Conservation (phyloP, 2,329 filamentous ascomycete species). For the Neurospora crassa region DNA sequence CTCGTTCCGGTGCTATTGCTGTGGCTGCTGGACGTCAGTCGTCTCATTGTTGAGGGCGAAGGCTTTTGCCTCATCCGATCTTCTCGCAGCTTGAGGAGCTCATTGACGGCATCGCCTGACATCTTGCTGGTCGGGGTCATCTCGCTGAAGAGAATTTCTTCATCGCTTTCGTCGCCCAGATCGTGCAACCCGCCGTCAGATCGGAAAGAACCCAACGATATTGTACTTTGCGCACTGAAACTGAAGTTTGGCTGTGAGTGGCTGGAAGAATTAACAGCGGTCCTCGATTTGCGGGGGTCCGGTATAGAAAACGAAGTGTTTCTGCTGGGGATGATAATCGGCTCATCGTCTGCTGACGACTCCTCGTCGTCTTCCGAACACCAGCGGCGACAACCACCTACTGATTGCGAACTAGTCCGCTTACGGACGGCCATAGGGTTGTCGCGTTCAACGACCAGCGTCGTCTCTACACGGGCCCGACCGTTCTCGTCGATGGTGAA, state of each 20-base stretch:
- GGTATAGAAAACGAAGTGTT: constrained; percentile 49
- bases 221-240: constrained; percentile 39
- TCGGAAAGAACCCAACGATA: constrained; percentile 28
- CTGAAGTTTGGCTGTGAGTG: constrained; percentile 31
- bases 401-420: constrained; percentile 17
- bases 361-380: constrained; percentile 40
- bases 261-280: constrained; percentile 36
- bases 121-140: constrained; percentile 18
- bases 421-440: constrained; percentile 12
- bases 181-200: constrained; percentile 18
- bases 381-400: constrained; percentile 23
- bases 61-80: constrained; percentile 26
- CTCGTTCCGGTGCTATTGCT: constrained; percentile 15
- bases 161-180: constrained; percentile 43
- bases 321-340: constrained; percentile 54
- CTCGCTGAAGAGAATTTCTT: constrained; percentile 46
- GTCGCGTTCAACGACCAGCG: constrained; percentile 30
- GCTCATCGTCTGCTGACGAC: constrained; percentile 54
- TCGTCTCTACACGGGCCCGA: constrained; percentile 46
- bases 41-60: constrained; percentile 23
- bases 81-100: constrained; percentile 49
- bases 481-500: constrained; percentile 56
- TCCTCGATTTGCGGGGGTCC: constrained; percentile 37
- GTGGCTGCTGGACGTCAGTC: constrained; percentile 23
- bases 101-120: constrained; percentile 47